Percentiles rank a stretch among this genome's conserved stretches.
Evolutionary conservation across 176 grass and related monocot genomes (phyloP).

Genomic region (Oryza rufipogon): DNA sequence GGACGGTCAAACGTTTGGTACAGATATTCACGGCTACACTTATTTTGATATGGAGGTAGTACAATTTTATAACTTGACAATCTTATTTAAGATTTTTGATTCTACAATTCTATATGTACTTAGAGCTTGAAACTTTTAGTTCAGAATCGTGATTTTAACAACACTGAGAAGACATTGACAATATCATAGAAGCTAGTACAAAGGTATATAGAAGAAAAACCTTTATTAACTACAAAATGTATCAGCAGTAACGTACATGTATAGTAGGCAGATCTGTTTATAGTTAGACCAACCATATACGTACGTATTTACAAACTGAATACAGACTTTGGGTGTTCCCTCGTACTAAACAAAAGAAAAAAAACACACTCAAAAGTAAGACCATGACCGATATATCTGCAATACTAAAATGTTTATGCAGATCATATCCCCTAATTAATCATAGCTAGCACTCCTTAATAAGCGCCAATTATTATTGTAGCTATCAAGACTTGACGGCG

Average conservation of each 20-base stretch:
- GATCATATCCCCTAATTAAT: background rate
- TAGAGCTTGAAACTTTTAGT: too few relatives aligned
- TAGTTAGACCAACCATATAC: background rate
- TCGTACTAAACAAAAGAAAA: background rate
- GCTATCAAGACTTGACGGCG: background rate
- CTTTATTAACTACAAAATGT: constrained; percentile 15
- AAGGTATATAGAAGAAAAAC: background rate
- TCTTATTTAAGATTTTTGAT: too few relatives aligned
- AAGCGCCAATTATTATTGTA: background rate
- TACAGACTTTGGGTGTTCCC: background rate
- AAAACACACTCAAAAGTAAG: background rate
- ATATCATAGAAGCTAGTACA: background rate
- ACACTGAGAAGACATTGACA: too few relatives aligned
- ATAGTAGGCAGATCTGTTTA: background rate
- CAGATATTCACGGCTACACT: too few relatives aligned
- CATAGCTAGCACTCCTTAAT: background rate
- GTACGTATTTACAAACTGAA: background rate
- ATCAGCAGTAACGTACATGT: background rate
- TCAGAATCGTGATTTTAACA: too few relatives aligned
- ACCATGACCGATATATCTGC: constrained; percentile 1
- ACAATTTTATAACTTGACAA: too few relatives aligned
- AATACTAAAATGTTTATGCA: constrained; percentile 18
- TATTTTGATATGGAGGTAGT: too few relatives aligned
- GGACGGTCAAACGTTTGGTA: too few relatives aligned
- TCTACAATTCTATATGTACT: too few relatives aligned